These are phyloP conservation scores for Hypsizygus ulmarius DNA, from an alignment of 1,284 basidiomycete species.

Conservation along the genomic window DNA sequence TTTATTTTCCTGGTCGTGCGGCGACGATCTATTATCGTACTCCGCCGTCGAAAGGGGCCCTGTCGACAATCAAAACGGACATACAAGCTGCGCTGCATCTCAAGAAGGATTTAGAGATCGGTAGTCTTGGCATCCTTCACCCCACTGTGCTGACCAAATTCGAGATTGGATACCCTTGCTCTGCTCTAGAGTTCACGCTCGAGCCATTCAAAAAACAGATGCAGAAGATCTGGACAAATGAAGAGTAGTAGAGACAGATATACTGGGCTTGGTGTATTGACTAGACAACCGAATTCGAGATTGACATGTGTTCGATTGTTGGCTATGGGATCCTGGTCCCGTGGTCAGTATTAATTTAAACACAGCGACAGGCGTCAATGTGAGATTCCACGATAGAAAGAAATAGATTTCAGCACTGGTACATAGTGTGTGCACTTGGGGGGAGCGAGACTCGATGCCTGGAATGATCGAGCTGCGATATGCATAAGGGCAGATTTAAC, in stretches of 20 bases:
- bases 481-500: background rate
- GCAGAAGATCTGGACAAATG: conserved; percentile 49
- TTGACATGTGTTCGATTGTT: background rate
- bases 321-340: too few species aligned
- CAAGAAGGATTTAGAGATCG: conserved; percentile 67
- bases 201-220: conserved; percentile 86
- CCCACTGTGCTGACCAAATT: conserved; percentile 90
- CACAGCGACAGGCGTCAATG: too few species aligned
- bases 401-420: too few species aligned
- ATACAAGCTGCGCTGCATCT: conserved; percentile 36
- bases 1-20: conserved; percentile 93
- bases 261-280: conserved; percentile 13
- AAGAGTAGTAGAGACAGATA: conserved; percentile 31
- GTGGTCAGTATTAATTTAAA: too few species aligned
- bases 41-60: conserved; percentile 36
- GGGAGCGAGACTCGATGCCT: background rate
- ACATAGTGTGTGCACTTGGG: too few species aligned
- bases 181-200: conserved; percentile 90
- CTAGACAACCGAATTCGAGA: conserved; percentile 1
- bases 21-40: conserved; percentile 88
- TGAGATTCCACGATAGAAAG: too few species aligned
- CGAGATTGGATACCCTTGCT: conserved; percentile 95
- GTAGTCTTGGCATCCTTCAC: conserved; percentile 86
- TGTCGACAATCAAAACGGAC: conserved; percentile 31
- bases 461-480: background rate